Evolutionary conservation across 2,329 filamentous ascomycete species (phyloP), one percentile per base, ranked within the genome.

Genomic region (Hypoxylon sp.): DNA sequence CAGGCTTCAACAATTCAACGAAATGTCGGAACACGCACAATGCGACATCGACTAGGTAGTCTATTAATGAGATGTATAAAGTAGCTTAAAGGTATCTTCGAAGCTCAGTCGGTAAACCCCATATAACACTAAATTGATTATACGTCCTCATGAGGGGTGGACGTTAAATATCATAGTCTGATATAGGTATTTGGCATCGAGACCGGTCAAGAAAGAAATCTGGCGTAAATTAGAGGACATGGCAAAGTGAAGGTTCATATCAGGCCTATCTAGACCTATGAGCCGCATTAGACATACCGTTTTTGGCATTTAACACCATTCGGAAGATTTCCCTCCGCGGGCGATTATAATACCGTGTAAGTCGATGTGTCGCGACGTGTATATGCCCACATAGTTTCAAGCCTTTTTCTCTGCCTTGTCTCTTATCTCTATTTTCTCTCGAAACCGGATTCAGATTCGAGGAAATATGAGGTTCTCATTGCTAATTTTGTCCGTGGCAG

Each of bases 301-400:
- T 67, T 20, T 28, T 30, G 64, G 64, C 18, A 55, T 58, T 38
- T 30, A 20, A 49, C 44, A 42, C 24, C 51, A 60, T 33, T 24
- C 67, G 67, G 67, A 69, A 52, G 46, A 59, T 55, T 61, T 49
- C 30, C 53, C 67, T 67, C 67, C 67, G 67, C 67, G 61, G 64
- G 20, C 61, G 26, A 66, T 67, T 63, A 64, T 59, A 69, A 65
- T 62, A 46, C 61, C 67, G 57, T 69, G 45, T 51, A 52, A 22
- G 36, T 22, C 30, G 30, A 48, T 20, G 11, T 4, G 49, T 33
- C 8, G 26, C 1, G 14, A 32, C 44, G 32, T 46, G 26, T 63
- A 57, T 60, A 55, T 62, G 36, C 32, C 12, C 28, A 59, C 9
- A 5, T 42, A 28, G n/a, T 18, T n/a, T 18, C 18, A 4, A 42